Percentiles rank a stretch among this genome's conserved stretches.
Conservation (phyloP, 179 eudicot genomes). For the Heliamphora pulchella region DNA sequence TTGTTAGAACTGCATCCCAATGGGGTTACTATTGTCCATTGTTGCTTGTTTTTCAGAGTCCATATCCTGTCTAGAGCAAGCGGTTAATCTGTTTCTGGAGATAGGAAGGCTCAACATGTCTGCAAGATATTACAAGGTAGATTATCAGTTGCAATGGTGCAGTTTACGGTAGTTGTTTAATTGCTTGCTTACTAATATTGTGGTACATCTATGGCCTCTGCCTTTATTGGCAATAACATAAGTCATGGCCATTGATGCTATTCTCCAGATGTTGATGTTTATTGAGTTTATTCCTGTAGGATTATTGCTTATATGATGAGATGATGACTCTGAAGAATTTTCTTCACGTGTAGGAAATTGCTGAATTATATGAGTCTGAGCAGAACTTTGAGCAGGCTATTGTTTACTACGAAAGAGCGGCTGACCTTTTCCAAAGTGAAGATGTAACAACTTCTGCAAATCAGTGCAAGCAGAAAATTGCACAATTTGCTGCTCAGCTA, state of each 20-base stretch:
- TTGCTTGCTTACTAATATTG: not conserved
- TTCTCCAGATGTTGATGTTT: not conserved
- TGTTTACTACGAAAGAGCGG: constrained; percentile 67
- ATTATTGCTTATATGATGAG: not conserved
- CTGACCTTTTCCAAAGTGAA: constrained; percentile 85
- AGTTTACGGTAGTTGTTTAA: not conserved
- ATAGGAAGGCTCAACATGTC: constrained; percentile 81
- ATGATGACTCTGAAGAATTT: constrained; percentile 9
- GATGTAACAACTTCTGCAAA: constrained; percentile 81
- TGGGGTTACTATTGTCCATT: not conserved
- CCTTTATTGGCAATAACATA: not conserved
- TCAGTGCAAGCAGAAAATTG: constrained; percentile 84
- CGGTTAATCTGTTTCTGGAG: constrained; percentile 60
- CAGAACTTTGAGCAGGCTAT: constrained; percentile 66
- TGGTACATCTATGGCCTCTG: not conserved
- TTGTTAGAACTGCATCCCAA: not conserved
- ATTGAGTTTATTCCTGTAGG: not conserved
- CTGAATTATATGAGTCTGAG: constrained; percentile 68
- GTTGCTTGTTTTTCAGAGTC: constrained; percentile 47
- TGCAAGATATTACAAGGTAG: constrained; percentile 88
- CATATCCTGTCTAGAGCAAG: constrained; percentile 59
- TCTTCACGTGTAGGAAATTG: constrained; percentile 66
- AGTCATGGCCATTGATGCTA: not conserved
- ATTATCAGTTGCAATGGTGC: not conserved
- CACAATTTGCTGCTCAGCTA: constrained; percentile 77